Evolutionary conservation across 768 basidiomycete species (phyloP).

Genomic region (Ramaria rubella): DNA sequence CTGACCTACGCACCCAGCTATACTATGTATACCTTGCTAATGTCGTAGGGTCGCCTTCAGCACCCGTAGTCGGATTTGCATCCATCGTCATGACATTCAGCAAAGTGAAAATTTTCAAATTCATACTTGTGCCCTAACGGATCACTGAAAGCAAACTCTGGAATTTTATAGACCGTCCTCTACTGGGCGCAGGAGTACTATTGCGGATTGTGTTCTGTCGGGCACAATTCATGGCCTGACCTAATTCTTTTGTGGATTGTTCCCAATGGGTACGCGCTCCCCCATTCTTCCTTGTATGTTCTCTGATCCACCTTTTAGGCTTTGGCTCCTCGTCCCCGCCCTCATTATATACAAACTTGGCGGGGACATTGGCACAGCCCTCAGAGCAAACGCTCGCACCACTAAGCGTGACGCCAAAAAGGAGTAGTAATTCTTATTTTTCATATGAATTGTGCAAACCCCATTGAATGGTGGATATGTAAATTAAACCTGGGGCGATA

Average conservation of each 20-base stretch:
- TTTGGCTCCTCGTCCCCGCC: conserved; percentile 73
- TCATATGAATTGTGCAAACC: too few relatives aligned
- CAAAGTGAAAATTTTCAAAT: conserved; percentile 37
- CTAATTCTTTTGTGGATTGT: conserved; percentile 61
- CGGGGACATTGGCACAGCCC: conserved; percentile 47
- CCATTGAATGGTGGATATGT: too few relatives aligned
- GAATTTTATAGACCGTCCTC: conserved; percentile 47
- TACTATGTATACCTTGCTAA: conserved; percentile 73
- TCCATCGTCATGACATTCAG: conserved; percentile 72
- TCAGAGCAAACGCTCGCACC: conserved; percentile 24
- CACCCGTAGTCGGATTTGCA: conserved; percentile 69
- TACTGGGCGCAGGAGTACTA: conserved; percentile 78
- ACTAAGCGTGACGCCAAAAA: neutral
- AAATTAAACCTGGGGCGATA: too few relatives aligned
- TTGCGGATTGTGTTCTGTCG: conserved; percentile 63
- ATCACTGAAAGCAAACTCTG: neutral
- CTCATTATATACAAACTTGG: conserved; percentile 56
- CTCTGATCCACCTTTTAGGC: conserved; percentile 30
- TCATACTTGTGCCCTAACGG: neutral
- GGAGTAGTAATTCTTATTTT: neutral
- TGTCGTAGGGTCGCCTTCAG: conserved; percentile 48
- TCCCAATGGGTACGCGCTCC: conserved; percentile 65
- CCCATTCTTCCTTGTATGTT: neutral
- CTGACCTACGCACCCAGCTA: conserved; percentile 21
- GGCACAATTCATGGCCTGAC: conserved; percentile 56